These are phyloP conservation scores for Hibiscus mutabilis DNA, from an alignment of 345 rosid species.

Conservation along the genomic window DNA sequence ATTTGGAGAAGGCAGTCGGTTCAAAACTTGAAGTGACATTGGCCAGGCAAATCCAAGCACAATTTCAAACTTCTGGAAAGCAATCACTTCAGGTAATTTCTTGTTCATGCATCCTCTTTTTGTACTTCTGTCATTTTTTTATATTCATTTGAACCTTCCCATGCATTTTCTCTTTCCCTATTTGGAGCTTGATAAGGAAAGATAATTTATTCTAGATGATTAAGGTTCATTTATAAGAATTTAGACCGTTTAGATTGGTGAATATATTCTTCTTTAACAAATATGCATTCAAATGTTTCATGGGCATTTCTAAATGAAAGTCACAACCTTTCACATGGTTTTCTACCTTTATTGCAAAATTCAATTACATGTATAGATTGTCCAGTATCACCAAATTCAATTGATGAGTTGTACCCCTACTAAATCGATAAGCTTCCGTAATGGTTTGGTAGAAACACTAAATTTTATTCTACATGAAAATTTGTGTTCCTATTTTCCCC, in stretches of 20 bases:
- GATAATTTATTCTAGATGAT: background rate
- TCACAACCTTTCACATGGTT: background rate
- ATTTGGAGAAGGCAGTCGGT: constrained; percentile 54
- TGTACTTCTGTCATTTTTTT: background rate
- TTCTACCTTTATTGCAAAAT: background rate
- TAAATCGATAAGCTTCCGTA: background rate
- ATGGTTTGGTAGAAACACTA: background rate
- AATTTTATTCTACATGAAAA: background rate
- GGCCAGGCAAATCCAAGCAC: constrained; percentile 68
- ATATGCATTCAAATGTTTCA: background rate
- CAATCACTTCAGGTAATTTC: constrained; percentile 65
- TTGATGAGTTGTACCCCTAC: background rate
- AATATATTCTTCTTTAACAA: background rate
- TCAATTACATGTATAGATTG: background rate
- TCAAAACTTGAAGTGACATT: constrained; percentile 57
- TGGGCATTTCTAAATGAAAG: background rate
- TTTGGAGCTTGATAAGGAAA: background rate
- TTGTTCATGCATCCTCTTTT: background rate
- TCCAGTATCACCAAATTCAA: background rate
- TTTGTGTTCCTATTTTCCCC: background rate
- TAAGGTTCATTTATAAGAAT: background rate
- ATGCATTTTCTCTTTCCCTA: background rate
- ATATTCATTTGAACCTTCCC: background rate
- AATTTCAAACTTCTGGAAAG: constrained; percentile 69
- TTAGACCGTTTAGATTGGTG: background rate